Evolutionary conservation across 2,329 filamentous ascomycete genomes (phyloP).

Genomic region (Ophiostoma sp.): DNA sequence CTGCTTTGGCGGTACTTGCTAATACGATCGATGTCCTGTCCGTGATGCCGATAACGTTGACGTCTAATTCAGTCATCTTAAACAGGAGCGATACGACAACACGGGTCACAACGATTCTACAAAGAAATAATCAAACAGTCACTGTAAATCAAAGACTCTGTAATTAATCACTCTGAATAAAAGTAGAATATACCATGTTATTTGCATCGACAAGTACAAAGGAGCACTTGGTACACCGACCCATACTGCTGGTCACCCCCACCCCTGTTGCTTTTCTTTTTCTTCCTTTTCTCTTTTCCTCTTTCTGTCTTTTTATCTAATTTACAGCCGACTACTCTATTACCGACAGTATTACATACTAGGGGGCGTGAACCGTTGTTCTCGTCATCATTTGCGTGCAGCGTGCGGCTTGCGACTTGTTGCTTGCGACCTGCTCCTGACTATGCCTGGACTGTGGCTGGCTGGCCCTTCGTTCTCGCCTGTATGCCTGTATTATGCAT

Average conservation of each 20-base stretch:
- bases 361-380: slow-evolving; percentile 3
- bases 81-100: neutral
- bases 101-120: neutral
- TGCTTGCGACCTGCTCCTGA: neutral
- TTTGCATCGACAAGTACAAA: neutral
- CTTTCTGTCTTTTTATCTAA: neutral
- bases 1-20: too few relatives aligned
- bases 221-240: neutral
- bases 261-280: neutral
- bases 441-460: neutral
- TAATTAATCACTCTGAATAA: neutral
- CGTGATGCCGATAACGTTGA: too few relatives aligned
- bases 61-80: neutral
- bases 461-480: neutral
- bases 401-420: neutral
- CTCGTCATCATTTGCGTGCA: slow-evolving; percentile 2
- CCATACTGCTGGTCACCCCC: slow-evolving; percentile 8
- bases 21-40: too few relatives aligned
- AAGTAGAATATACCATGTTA: neutral
- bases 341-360: neutral
- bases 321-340: neutral
- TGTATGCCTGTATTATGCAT: neutral
- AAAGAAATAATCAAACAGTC: too few relatives aligned
- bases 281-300: neutral
- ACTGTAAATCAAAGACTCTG: neutral